These are phyloP conservation scores for Hortaea werneckii DNA, from an alignment of 2,329 filamentous ascomycete species.

Conservation along the genomic window DNA sequence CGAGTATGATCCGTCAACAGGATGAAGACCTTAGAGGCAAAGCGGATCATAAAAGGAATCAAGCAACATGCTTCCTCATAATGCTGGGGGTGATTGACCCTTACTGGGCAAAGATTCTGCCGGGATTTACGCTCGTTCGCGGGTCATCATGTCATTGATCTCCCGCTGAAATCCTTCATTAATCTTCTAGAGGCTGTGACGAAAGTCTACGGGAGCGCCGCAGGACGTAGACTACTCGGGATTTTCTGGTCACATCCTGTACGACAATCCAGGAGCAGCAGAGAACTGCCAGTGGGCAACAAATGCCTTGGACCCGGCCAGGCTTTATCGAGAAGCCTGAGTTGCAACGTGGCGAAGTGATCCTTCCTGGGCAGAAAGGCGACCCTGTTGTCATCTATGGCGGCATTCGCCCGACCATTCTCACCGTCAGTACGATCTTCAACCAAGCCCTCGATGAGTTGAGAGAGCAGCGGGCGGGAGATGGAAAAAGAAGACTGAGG, in stretches of 20 bases:
- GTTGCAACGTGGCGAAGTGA: too few species aligned
- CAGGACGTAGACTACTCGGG: conserved; percentile 39
- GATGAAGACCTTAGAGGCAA: too few species aligned
- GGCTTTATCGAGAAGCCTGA: background rate
- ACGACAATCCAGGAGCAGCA: conserved; percentile 3
- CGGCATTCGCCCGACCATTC: conserved; percentile 11
- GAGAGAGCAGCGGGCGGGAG: background rate
- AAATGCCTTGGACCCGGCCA: background rate
- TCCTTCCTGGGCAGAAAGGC: background rate
- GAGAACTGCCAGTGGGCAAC: background rate
- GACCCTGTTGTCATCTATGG: conserved; percentile 12
- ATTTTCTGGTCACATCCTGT: conserved; percentile 32
- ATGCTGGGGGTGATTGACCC: conserved; percentile 10
- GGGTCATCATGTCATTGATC: conserved; percentile 5
- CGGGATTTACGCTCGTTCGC: background rate
- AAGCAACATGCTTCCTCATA: conserved; percentile 5
- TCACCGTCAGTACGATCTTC: conserved; percentile 17
- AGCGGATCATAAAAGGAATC: too few species aligned
- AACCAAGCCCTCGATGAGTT: conserved; percentile 13
- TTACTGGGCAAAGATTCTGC: conserved; percentile 11
- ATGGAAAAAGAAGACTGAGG: background rate
- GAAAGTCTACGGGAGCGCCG: conserved; percentile 36
- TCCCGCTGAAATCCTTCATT: conserved; percentile 37
- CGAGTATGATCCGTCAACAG: background rate
- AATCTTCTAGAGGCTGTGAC: conserved; percentile 45